Percentiles rank a stretch among this genome's conserved stretches.
Conservation (phyloP, 306 rosid species). For the Rubus parviflorus region DNA sequence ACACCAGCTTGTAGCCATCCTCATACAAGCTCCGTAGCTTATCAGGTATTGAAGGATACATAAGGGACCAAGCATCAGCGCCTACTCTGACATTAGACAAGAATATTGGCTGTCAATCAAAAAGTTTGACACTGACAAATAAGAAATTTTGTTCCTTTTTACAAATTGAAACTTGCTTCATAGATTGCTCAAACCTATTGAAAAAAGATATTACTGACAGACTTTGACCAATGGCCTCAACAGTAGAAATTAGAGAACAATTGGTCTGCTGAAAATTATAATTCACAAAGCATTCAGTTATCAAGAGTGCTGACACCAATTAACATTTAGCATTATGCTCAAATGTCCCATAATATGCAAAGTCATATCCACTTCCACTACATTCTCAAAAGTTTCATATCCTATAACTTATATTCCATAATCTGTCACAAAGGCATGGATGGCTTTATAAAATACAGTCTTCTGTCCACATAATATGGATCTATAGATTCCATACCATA, state of each 20-base stretch:
- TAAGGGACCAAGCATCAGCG: constrained; percentile 78
- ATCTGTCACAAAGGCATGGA: not conserved
- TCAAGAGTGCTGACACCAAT: not conserved
- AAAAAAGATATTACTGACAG: not conserved
- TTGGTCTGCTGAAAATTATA: not conserved
- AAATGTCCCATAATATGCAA: not conserved
- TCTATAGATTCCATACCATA: not conserved
- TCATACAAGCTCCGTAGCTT: constrained; percentile 73
- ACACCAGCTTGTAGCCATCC: constrained; percentile 91
- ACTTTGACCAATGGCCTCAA: not conserved
- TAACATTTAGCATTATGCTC: not conserved
- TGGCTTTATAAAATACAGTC: not conserved
- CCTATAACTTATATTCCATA: not conserved
- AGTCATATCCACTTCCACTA: not conserved
- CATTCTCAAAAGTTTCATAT: not conserved
- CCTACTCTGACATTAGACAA: constrained; percentile 62
- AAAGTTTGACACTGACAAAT: not conserved
- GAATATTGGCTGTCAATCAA: constrained; percentile 20
- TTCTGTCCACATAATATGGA: not conserved
- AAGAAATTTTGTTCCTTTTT: not conserved
- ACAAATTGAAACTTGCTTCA: not conserved
- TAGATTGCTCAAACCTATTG: not conserved
- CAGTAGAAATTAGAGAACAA: not conserved
- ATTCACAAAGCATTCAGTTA: not conserved
- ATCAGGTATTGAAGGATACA: constrained; percentile 81